A percentile compares a stretch with the other conserved stretches of the same genome.
These are phyloP conservation scores for Simplicillium sp. DNA, from an alignment of 2,329 filamentous ascomycete genomes.

Conservation along the genomic window DNA sequence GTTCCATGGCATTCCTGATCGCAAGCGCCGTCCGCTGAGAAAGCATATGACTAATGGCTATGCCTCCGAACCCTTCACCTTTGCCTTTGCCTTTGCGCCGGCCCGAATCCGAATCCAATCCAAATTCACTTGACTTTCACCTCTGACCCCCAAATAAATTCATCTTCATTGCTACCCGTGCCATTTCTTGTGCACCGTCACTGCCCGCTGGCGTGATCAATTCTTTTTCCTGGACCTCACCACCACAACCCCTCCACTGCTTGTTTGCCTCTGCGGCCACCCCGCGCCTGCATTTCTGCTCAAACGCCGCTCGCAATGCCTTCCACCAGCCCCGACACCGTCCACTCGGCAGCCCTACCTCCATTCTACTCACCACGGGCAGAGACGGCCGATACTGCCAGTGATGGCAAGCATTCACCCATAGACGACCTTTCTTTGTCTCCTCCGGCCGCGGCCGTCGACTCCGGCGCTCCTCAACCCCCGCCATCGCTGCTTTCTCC, in stretches of 20 bases:
- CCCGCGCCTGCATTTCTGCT: background rate
- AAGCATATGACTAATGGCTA: background rate
- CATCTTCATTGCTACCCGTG: no score
- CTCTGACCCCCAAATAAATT: no score
- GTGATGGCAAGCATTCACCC: slow-evolving; percentile 9
- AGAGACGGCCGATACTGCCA: slow-evolving; percentile 13
- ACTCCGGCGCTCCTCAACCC: slow-evolving; percentile 17
- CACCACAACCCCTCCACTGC: no score
- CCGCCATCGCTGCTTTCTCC: slow-evolving; percentile 74
- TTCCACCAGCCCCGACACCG: slow-evolving; percentile 14
- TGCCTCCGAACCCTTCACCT: no score
- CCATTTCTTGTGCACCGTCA: no score
- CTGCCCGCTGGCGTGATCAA: no score
- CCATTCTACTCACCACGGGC: slow-evolving; percentile 38
- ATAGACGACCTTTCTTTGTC: slow-evolving; percentile 28
- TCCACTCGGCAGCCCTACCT: slow-evolving; percentile 27
- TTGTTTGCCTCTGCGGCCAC: no score
- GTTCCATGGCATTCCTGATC: background rate
- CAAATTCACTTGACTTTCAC: no score
- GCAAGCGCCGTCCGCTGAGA: no score
- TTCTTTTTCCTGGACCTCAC: no score
- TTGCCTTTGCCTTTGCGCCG: no score
- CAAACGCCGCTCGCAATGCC: slow-evolving; percentile 5
- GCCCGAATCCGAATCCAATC: no score
- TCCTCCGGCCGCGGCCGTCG: slow-evolving; percentile 8